Percentiles rank a stretch among this genome's conserved stretches.
Conservation (phyloP, 2,329 filamentous ascomycete species). For the Botrytis galanthina region DNA sequence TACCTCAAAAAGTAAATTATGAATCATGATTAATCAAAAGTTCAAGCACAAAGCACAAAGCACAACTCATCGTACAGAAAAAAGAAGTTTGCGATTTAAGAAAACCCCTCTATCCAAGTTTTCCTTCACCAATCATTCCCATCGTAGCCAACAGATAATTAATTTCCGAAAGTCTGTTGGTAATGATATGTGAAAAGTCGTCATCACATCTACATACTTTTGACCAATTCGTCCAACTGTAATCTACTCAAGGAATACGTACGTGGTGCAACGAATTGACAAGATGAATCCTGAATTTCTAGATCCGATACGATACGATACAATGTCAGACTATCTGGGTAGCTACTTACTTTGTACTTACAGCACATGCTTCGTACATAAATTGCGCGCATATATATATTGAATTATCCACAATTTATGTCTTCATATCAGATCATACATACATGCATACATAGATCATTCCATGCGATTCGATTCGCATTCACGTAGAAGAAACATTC, state of each 20-base stretch:
- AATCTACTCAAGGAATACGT: not conserved
- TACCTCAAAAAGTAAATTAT: not conserved
- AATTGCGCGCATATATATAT: slow-evolving; percentile 10
- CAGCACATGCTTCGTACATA: not conserved
- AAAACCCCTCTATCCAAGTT: not conserved
- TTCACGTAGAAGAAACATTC: not conserved
- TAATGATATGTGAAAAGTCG: not conserved
- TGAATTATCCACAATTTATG: slow-evolving; percentile 2
- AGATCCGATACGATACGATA: not conserved
- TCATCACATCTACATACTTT: not conserved
- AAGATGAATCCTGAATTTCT: not conserved
- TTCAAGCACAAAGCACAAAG: not conserved
- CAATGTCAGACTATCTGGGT: not conserved
- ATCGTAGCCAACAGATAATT: not conserved
- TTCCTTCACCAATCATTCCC: not conserved
- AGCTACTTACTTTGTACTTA: not conserved
- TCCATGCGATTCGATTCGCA: not conserved
- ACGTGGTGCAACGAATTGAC: not conserved
- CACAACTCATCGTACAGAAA: not conserved
- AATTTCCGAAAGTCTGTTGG: slow-evolving; percentile 9
- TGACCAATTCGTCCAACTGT: not conserved
- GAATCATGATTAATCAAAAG: slow-evolving; percentile 8
- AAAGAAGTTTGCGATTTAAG: not conserved
- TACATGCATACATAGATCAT: not conserved
- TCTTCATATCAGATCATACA: not conserved